These are phyloP conservation scores for Petunia secreta DNA, from an alignment of 257 asterid species.

Conservation along the genomic window DNA sequence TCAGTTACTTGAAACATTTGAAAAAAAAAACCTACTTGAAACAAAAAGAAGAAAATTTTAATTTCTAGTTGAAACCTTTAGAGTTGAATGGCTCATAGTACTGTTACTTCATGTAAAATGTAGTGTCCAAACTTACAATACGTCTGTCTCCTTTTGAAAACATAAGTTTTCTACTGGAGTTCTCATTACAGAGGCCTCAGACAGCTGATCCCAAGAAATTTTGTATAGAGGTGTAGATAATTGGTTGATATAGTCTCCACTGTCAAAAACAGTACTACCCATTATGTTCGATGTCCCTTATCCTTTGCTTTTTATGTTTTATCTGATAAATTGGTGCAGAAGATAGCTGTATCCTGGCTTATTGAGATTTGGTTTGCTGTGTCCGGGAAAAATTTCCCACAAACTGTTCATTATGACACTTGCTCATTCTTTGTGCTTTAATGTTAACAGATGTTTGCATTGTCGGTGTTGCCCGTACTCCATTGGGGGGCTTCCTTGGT, in stretches of 20 bases:
- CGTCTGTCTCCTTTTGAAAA: slow-evolving; percentile 1
- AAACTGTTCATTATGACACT: neutral
- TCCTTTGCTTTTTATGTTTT: slow-evolving; percentile 9
- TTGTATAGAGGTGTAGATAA: neutral
- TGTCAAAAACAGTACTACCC: neutral
- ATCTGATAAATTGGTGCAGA: slow-evolving; percentile 20
- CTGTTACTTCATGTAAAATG: neutral
- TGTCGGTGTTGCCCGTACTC: slow-evolving; percentile 96
- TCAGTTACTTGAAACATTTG: slow-evolving; percentile 3
- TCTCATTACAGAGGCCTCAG: neutral
- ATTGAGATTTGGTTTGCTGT: slow-evolving; percentile 9
- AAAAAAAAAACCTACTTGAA: too few relatives aligned
- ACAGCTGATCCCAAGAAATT: neutral
- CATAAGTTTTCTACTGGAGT: neutral
- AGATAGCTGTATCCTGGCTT: neutral
- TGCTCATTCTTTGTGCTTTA: neutral
- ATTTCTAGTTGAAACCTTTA: neutral
- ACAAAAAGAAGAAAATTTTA: neutral
- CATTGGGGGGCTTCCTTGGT: slow-evolving; percentile 96
- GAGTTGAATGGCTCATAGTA: neutral
- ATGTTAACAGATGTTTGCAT: slow-evolving; percentile 80
- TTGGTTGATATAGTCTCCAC: neutral
- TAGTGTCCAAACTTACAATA: neutral
- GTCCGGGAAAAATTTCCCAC: neutral
- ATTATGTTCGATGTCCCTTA: neutral